Percentiles rank a stretch among this genome's conserved stretches.
These are phyloP conservation scores for Ceratocystis alfenasii DNA, from an alignment of 2,329 filamentous ascomycete species.

Conservation along the genomic window DNA sequence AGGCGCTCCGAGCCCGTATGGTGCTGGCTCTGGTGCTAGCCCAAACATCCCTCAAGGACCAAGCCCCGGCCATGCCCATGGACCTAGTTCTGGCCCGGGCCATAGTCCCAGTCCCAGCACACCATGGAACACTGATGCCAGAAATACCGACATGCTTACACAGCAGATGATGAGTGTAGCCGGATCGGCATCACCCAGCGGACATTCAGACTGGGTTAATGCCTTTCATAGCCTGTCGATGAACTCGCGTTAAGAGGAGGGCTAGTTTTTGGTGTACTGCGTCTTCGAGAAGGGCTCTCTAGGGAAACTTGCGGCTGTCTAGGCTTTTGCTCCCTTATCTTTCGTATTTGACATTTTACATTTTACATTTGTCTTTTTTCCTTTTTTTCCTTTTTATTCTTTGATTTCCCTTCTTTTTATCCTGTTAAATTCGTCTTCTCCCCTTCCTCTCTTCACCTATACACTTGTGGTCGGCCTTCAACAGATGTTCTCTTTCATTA, in stretches of 20 bases:
- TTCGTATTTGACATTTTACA: constrained; percentile 12
- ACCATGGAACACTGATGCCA: constrained; percentile 9
- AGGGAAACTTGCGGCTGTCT: not conserved
- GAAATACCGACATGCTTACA: constrained; percentile 10
- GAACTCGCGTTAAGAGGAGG: constrained; percentile 41
- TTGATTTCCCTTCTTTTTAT: constrained; percentile 11
- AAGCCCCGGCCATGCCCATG: not conserved
- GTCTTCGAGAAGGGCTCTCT: not conserved
- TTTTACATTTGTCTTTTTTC: constrained; percentile 12
- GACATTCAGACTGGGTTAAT: constrained; percentile 48
- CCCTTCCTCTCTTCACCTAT: not conserved
- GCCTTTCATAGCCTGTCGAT: constrained; percentile 62
- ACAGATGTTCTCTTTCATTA: constrained; percentile 9
- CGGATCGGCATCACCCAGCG: constrained; percentile 24
- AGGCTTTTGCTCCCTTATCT: not conserved
- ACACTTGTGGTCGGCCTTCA: not conserved
- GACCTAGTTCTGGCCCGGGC: not conserved
- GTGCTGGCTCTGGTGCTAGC: constrained; percentile 4
- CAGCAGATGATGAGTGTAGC: constrained; percentile 15
- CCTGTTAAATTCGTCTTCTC: not conserved
- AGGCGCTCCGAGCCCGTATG: constrained; percentile 18
- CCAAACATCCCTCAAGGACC: not conserved
- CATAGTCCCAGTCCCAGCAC: constrained; percentile 6
- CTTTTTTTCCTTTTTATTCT: constrained; percentile 18
- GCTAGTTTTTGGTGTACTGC: too few relatives aligned